These are phyloP conservation scores for Periconia digitata DNA, from an alignment of 2,329 filamentous ascomycete species.

Conservation along the genomic window DNA sequence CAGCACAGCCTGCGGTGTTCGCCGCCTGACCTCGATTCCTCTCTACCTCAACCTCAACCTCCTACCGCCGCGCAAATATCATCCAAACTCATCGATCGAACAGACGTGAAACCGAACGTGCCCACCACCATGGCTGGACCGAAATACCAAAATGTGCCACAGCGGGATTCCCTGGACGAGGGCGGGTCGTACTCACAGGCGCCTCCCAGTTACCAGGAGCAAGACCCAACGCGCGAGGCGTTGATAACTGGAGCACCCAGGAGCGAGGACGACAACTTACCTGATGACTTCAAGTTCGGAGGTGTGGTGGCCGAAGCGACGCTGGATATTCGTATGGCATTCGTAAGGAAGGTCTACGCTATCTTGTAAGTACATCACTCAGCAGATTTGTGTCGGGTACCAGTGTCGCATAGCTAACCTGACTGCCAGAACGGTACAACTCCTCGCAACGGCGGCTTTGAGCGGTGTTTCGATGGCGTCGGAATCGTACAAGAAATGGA, in stretches of 20 bases:
- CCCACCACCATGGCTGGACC: slow-evolving; percentile 68
- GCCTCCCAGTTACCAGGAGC: slow-evolving; percentile 76
- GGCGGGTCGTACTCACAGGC: slow-evolving; percentile 65
- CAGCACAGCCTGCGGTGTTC: background rate
- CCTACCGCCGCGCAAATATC: background rate
- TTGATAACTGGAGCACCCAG: slow-evolving; percentile 68
- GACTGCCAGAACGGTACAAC: slow-evolving; percentile 72
- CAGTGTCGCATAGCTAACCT: slow-evolving; percentile 13
- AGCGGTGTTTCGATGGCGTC: slow-evolving; percentile 87
- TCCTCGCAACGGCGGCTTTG: slow-evolving; percentile 79
- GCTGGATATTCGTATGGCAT: slow-evolving; percentile 94
- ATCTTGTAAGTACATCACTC: slow-evolving; percentile 65
- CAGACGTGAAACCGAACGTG: background rate
- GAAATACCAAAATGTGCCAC: slow-evolving; percentile 81
- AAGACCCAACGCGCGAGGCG: slow-evolving; percentile 58
- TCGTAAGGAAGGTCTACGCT: slow-evolving; percentile 95
- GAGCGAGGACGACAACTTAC: slow-evolving; percentile 84
- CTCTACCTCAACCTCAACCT: background rate
- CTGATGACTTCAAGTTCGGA: slow-evolving; percentile 98
- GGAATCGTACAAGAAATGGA: slow-evolving; percentile 77
- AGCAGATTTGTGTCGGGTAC: background rate
- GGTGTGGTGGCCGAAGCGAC: slow-evolving; percentile 92
- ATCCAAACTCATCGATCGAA: slow-evolving; percentile 1
- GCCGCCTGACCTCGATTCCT: background rate
- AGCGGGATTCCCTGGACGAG: slow-evolving; percentile 83